phyloP scores from a whole-genome alignment of 1,139 yeast genomes.

The Yarrowia galli region DNA sequence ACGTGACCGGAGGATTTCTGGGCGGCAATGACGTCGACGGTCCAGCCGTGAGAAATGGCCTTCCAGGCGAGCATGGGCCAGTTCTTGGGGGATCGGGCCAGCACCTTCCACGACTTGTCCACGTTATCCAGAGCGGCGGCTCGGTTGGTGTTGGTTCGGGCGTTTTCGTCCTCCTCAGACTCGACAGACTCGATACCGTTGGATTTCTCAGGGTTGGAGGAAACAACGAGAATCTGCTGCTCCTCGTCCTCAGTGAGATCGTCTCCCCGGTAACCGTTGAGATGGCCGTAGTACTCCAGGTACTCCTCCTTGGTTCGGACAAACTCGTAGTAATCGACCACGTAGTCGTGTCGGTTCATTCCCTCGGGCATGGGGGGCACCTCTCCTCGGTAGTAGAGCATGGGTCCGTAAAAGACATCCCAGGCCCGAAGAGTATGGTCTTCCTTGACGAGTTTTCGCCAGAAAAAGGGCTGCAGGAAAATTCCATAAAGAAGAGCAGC shows the following conservation, averaged over 20 bases:
- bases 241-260: conserved; percentile 39
- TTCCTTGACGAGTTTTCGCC: conserved; percentile 64
- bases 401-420: conserved; percentile 65
- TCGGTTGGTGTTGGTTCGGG: conserved; percentile 32
- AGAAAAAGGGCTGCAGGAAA: conserved; percentile 68
- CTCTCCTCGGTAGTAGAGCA: conserved; percentile 60
- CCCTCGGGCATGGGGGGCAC: conserved; percentile 75
- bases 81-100: conserved; percentile 54
- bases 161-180: conserved; percentile 25
- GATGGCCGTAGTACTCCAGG: conserved; percentile 34
- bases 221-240: conserved; percentile 31
- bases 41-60: conserved; percentile 65
- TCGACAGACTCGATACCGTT: conserved; percentile 39
- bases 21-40: conserved; percentile 64
- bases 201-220: conserved; percentile 41
- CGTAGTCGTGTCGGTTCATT: conserved; percentile 52
- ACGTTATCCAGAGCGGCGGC: conserved; percentile 23
- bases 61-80: conserved; percentile 64
- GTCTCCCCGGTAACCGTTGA: conserved; percentile 37
- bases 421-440: conserved; percentile 74
- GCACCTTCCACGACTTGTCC: conserved; percentile 37
- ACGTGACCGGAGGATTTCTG: conserved; percentile 55
- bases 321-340: conserved; percentile 71
- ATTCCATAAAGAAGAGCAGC: conserved; percentile 60
- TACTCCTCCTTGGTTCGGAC: conserved; percentile 41